A percentile compares a stretch with the other conserved stretches of the same genome.
These are phyloP conservation scores for Glebionis coronaria DNA, from an alignment of 129 eudicot species.

Conservation along the genomic window DNA sequence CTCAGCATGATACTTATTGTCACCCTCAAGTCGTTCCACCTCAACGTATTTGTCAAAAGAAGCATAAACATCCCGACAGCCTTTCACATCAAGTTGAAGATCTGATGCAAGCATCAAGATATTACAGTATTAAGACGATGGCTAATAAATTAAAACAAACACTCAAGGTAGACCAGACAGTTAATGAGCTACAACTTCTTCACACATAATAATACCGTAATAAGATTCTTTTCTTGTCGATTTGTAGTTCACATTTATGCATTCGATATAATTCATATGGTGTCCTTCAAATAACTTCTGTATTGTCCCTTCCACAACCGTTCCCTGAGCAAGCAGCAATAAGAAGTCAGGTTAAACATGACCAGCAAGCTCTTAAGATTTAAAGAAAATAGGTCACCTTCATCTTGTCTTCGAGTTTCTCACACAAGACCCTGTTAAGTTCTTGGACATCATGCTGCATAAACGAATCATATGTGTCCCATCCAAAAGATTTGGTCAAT, in stretches of 20 bases:
- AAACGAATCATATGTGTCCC: constrained; percentile 97
- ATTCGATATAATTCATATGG: constrained; percentile 95
- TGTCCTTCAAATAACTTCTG: constrained; percentile 97
- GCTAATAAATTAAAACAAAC: background rate
- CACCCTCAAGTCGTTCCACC: constrained; percentile 97
- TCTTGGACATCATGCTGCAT: constrained; percentile 99
- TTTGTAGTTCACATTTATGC: constrained; percentile 88
- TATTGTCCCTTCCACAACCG: constrained; percentile 98
- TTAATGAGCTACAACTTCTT: constrained; percentile 9
- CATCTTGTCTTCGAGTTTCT: constrained; percentile 99
- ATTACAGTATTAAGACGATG: constrained; percentile 2
- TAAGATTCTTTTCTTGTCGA: constrained; percentile 97
- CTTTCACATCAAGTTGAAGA: constrained; percentile 98
- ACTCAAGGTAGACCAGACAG: constrained; percentile 3
- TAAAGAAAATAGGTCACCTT: constrained; percentile 46
- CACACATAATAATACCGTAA: constrained; percentile 57
- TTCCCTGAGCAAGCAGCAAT: constrained; percentile 57
- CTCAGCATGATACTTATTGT: constrained; percentile 93
- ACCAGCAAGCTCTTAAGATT: background rate
- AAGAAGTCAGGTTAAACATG: constrained; percentile 26
- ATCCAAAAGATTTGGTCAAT: constrained; percentile 93
- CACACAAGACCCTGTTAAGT: constrained; percentile 87
- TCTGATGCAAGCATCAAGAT: constrained; percentile 45
- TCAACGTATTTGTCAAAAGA: constrained; percentile 98
- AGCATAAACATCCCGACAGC: constrained; percentile 93